These are phyloP conservation scores for Apiospora sp. DNA, from an alignment of 2,329 filamentous ascomycete species.

Conservation along the genomic window DNA sequence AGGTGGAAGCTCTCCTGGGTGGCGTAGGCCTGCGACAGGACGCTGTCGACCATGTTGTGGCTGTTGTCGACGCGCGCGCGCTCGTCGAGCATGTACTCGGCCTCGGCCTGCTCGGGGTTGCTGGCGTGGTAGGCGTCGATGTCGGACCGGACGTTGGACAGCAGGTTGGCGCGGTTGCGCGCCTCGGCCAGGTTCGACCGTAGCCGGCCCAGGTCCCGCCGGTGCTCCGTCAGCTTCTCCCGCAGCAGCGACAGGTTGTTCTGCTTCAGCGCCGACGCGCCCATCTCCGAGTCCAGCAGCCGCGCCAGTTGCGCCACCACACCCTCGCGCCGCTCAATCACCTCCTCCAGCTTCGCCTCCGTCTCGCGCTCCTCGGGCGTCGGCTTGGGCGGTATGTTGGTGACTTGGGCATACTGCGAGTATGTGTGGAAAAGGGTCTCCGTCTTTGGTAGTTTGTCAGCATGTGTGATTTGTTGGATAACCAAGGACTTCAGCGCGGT, in stretches of 20 bases:
- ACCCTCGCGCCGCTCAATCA: constrained; percentile 84
- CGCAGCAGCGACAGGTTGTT: constrained; percentile 93
- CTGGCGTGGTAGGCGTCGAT: constrained; percentile 87
- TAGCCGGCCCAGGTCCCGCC: constrained; percentile 80
- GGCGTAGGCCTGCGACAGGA: constrained; percentile 94
- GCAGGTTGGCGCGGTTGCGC: constrained; percentile 86
- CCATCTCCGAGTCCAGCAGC: constrained; percentile 92
- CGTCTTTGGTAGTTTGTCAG: constrained; percentile 62
- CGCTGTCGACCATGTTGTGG: constrained; percentile 86
- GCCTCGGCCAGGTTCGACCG: constrained; percentile 77
- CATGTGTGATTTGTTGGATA: not conserved
- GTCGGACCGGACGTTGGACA: constrained; percentile 89
- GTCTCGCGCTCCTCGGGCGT: constrained; percentile 83
- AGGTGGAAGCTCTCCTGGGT: constrained; percentile 90
- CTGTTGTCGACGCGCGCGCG: constrained; percentile 85
- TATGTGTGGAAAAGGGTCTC: constrained; percentile 85
- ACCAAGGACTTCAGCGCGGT: not conserved
- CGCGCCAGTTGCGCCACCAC: constrained; percentile 84
- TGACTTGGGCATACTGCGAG: constrained; percentile 85
- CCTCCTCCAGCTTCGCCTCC: constrained; percentile 82
- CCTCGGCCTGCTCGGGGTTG: constrained; percentile 84
- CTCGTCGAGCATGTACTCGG: constrained; percentile 97
- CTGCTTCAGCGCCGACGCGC: constrained; percentile 93
- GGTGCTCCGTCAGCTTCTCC: constrained; percentile 88
- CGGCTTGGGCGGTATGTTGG: constrained; percentile 82